A percentile compares a stretch with the other conserved stretches of the same genome.
Evolutionary conservation across 2,329 filamentous ascomycete genomes (phyloP).

Genomic region (Reticulascus tulasneorum): DNA sequence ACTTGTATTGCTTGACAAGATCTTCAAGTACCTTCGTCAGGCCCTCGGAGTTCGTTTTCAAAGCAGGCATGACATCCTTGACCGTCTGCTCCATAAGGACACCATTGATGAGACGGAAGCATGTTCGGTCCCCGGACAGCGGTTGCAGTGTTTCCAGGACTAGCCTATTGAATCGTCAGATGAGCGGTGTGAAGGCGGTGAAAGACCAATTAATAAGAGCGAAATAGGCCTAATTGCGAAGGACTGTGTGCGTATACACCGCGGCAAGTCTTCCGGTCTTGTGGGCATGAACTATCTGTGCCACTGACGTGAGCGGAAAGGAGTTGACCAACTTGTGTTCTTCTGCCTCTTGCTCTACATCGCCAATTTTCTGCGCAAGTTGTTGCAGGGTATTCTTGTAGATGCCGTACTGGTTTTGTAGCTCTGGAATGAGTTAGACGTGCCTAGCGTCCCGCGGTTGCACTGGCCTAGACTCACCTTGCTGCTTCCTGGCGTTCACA

Average conservation of each 20-base stretch:
- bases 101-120: slow-evolving; percentile 98
- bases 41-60: slow-evolving; percentile 91
- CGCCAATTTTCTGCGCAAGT: slow-evolving; percentile 92
- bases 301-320: slow-evolving; percentile 7
- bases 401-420: slow-evolving; percentile 75
- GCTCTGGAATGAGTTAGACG: slow-evolving; percentile 48
- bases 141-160: slow-evolving; percentile 89
- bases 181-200: slow-evolving; percentile 6
- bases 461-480: slow-evolving; percentile 46
- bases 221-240: slow-evolving; percentile 9
- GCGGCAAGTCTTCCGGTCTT: neutral
- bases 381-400: slow-evolving; percentile 80
- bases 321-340: slow-evolving; percentile 81
- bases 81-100: slow-evolving; percentile 93
- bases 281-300: slow-evolving; percentile 2
- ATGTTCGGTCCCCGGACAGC: slow-evolving; percentile 81
- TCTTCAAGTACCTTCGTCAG: slow-evolving; percentile 92
- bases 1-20: slow-evolving; percentile 92
- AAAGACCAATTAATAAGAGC: slow-evolving; percentile 3
- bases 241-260: slow-evolving; percentile 12
- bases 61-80: slow-evolving; percentile 82
- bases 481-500: slow-evolving; percentile 61
- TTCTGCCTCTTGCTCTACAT: slow-evolving; percentile 95
- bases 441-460: neutral
- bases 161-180: slow-evolving; percentile 54